Conservation (phyloP, 225 moss, liverwort and hornwort species). For the Rhytidiadelphus loreus region DNA sequence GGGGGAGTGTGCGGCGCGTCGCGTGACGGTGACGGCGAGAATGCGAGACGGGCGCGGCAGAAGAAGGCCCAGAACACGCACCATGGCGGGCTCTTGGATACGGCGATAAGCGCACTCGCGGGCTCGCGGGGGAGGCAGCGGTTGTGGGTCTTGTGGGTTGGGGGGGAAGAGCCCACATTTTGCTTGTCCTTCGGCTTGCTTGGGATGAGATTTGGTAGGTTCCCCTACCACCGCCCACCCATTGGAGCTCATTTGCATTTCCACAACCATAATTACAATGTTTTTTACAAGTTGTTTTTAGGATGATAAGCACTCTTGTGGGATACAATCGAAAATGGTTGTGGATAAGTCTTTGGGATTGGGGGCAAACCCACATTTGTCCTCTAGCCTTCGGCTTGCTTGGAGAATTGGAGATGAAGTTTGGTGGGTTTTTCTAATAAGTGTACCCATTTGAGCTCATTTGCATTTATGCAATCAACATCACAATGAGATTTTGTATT, state of each 20-base stretch:
- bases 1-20: background rate
- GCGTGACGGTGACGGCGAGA: background rate
- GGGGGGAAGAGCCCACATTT: background rate
- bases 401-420: too few species aligned
- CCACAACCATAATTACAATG: background rate
- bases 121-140: background rate
- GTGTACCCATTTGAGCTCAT: background rate
- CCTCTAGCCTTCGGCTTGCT: background rate
- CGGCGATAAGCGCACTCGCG: background rate
- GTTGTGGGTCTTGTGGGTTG: background rate
- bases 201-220: background rate
- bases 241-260: background rate
- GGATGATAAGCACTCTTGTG: background rate
- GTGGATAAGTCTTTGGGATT: too few species aligned
- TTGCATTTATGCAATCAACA: background rate
- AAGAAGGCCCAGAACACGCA: slow-evolving; percentile 1
- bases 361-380: background rate
- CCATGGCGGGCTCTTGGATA: background rate
- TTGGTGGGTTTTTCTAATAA: background rate
- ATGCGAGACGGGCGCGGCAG: slow-evolving; percentile 4
- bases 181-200: too few species aligned
- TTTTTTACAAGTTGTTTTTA: too few species aligned
- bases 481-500: background rate
- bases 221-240: background rate
- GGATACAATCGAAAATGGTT: fast-evolving